These are phyloP conservation scores for Penicillium sp. DNA, from an alignment of 2,329 filamentous ascomycete genomes.

Conservation along the genomic window DNA sequence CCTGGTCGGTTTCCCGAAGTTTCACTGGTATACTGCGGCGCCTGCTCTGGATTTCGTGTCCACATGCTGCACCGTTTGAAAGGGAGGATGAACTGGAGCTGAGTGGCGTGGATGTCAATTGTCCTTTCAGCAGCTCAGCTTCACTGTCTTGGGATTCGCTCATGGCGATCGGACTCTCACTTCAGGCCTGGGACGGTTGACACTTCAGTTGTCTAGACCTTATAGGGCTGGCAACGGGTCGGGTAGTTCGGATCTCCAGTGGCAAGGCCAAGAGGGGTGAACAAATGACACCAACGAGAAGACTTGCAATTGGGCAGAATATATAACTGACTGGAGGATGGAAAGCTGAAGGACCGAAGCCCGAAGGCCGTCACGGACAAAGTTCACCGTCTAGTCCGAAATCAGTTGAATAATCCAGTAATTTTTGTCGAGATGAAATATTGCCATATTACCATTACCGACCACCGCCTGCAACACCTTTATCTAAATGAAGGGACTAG, in stretches of 20 bases:
- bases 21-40: conserved; percentile 44
- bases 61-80: background rate
- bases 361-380: background rate
- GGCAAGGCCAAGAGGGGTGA: conserved; percentile 5
- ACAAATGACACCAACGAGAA: conserved; percentile 5
- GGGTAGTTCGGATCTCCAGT: conserved; percentile 9
- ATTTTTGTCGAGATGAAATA: background rate
- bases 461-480: background rate
- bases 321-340: background rate
- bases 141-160: background rate
- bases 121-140: background rate
- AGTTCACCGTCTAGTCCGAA: background rate
- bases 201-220: background rate
- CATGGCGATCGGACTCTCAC: conserved; percentile 1
- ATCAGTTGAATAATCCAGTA: background rate
- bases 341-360: background rate
- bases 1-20: conserved; percentile 49
- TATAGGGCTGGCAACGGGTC: background rate
- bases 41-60: background rate
- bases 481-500: too few relatives aligned
- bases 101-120: background rate
- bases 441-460: background rate
- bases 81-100: background rate
- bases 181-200: background rate
- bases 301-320: background rate